A percentile compares a stretch with the other conserved stretches of the same genome.
phyloP scores from a whole-genome alignment of 768 basidiomycete species.

The Xerocomellus chrysenteron region DNA sequence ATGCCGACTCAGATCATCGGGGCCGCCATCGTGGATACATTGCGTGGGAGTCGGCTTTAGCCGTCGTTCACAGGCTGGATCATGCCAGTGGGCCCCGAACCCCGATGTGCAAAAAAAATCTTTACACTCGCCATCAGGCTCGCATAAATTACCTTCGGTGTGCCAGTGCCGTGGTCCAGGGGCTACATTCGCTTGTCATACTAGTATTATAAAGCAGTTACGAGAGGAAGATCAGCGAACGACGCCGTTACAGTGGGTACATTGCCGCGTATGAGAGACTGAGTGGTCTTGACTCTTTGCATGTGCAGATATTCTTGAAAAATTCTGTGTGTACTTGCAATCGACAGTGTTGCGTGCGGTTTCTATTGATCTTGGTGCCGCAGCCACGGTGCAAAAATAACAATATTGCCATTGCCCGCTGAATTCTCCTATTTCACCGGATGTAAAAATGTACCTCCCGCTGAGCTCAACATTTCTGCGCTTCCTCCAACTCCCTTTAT shows the following conservation, averaged over 20 bases:
- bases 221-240: no score
- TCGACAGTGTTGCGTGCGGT: background rate
- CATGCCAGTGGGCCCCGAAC: background rate
- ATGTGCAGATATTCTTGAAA: no score
- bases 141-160: background rate
- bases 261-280: no score
- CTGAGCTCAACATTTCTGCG: slow-evolving; percentile 1
- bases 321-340: background rate
- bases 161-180: no score
- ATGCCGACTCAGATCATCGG: background rate
- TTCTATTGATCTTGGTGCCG: no score
- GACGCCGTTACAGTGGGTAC: no score
- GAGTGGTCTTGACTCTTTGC: no score
- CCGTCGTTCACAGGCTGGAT: background rate
- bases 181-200: no score
- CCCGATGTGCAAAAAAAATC: background rate
- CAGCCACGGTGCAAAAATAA: no score
- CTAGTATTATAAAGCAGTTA: no score
- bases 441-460: slow-evolving; percentile 15
- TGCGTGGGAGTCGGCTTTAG: background rate
- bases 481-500: slow-evolving; percentile 10
- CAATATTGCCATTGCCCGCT: no score
- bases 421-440: background rate
- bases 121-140: background rate
- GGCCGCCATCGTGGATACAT: background rate